phyloP scores from a whole-genome alignment of 441 rosid species.

The Erodium texanum region DNA sequence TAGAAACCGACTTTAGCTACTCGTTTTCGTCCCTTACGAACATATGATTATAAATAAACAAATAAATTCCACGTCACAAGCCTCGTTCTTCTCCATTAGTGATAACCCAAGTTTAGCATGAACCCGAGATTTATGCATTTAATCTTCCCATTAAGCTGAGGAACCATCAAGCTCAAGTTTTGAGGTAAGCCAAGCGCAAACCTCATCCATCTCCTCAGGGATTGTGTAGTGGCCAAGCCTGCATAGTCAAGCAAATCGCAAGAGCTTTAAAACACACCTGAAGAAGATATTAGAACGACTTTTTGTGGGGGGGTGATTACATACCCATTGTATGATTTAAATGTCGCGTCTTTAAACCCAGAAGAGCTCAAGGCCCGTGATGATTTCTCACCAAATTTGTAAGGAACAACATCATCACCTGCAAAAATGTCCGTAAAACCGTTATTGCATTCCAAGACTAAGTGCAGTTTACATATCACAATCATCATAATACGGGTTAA shows the following conservation, averaged over 20 bases:
- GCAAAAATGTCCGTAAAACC: slow-evolving; percentile 16
- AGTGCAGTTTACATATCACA: background rate
- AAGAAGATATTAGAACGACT: background rate
- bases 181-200: slow-evolving; percentile 45
- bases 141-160: background rate
- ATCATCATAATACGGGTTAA: background rate
- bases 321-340: slow-evolving; percentile 39
- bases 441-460: background rate
- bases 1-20: background rate
- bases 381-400: slow-evolving; percentile 48
- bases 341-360: slow-evolving; percentile 37
- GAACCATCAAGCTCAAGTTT: slow-evolving; percentile 42
- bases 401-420: slow-evolving; percentile 59
- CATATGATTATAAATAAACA: background rate
- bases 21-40: background rate
- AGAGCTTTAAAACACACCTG: background rate
- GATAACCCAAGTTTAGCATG: background rate
- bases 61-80: background rate
- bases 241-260: slow-evolving; percentile 7
- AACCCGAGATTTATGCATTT: too few species aligned
- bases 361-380: slow-evolving; percentile 35
- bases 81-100: background rate
- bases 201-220: slow-evolving; percentile 52
- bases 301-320: background rate
- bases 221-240: slow-evolving; percentile 60